Evolutionary conservation across 176 grass and related monocot genomes (phyloP), one percentile per base, ranked within the genome.

Genomic region (Dendrocalamus sinicus): DNA sequence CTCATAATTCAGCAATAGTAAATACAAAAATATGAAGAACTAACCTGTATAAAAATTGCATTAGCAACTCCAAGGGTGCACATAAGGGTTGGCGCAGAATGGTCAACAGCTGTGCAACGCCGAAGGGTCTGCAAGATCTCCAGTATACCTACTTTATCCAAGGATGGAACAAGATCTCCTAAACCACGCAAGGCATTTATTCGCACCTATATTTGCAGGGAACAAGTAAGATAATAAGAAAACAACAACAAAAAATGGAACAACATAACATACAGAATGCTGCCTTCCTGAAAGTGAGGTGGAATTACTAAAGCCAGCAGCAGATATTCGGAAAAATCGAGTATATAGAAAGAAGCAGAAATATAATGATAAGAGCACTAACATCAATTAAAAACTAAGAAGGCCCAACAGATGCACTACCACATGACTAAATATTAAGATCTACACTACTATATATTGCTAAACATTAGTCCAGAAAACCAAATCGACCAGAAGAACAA

Each of bases 131-230:
- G 92, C 89, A 96, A 90, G 72, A 91, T 88, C 43, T 94, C 92
- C 78, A 90, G 50, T 70, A 87, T 92, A 28, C 90, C 92, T 76
- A 76, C 79, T 84, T 96, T 99, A 86, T 99, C 97, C 67, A 99
- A 79, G n/a, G 97, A 89, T 62, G 94, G 80, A 77, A 96, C 90
- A 84, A 99, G 83, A 96, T 99, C 94, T 85, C 94, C 97, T 73
- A 99, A 95, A 88, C 97, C 94, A 80, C 93, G 92, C 82, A 99
- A 48, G 11, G 97, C 97, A 92, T 94, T 99, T 64, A 99, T 94
- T 64, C 94, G 90, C 62, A 99, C 97, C 97, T 99, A 84, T 47
- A 67, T 81, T 91, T 89, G 35, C 67, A 89, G 17, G 23, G 66
- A 70, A 78, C 14, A 48, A 77, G 40, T 75, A 81, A 58, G 50